These are phyloP conservation scores for Saururus chinensis DNA, from an alignment of 164 flowering plant genomes.

Conservation along the genomic window DNA sequence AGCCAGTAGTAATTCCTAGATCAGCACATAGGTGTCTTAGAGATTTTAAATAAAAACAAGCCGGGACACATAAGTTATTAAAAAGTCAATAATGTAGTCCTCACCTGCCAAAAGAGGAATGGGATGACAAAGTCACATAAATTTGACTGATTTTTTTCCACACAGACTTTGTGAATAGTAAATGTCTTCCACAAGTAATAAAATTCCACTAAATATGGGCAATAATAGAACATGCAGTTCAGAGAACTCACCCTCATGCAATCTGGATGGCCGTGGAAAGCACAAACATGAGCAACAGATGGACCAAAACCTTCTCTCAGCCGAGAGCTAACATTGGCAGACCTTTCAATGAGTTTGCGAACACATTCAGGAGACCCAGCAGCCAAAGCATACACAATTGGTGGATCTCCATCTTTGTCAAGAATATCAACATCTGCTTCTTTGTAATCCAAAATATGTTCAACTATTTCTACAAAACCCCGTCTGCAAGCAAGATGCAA, in stretches of 20 bases:
- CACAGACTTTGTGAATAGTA: too few species aligned
- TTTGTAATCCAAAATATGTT: constrained; percentile 58
- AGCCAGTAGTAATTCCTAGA: constrained; percentile 81
- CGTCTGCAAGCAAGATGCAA: constrained; percentile 96
- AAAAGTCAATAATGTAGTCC: too few species aligned
- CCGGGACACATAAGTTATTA: too few species aligned
- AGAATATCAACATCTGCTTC: constrained; percentile 82
- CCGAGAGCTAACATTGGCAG: constrained; percentile 75
- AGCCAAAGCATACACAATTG: constrained; percentile 96
- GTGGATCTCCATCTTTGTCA: constrained; percentile 97
- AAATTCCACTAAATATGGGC: not conserved
- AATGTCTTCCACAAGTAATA: too few species aligned
- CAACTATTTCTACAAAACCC: constrained; percentile 77
- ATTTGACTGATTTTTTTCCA: too few species aligned
- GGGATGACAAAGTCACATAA: too few species aligned
- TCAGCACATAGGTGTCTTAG: not conserved
- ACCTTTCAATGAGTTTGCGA: constrained; percentile 56
- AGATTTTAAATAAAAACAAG: too few species aligned
- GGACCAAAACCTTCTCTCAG: constrained; percentile 91
- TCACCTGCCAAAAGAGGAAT: too few species aligned
- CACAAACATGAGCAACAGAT: constrained; percentile 97
- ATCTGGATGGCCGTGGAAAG: constrained; percentile 98
- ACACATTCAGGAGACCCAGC: constrained; percentile 98
- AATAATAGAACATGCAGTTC: not conserved
- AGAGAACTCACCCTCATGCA: constrained; percentile 84